Base-by-base conservation (phyloP, 495 filamentous ascomycete species). In the Jackrogersella multiformis region DNA sequence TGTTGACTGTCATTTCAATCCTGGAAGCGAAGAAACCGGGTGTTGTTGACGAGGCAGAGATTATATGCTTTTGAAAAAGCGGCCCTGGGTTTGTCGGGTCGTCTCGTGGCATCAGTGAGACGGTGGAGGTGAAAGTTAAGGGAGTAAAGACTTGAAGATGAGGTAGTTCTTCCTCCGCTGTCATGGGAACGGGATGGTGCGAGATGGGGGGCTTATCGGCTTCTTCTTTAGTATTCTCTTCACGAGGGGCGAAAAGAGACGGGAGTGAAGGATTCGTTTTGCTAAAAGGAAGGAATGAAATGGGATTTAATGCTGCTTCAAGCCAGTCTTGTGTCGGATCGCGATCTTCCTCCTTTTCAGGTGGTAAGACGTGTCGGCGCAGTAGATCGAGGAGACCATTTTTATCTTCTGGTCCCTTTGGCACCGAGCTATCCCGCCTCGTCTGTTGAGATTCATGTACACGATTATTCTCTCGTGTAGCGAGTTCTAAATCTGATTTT, bases 121-220 rank as follows among this genome's bases (percentile, higher is more conserved):
- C 75, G 1, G 74, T 77, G 1, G 83, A 85, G 4, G 81, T 77
- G 62, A 84, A 87, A 20, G 76, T 73, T 2, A 89, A 72, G 0
- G 84, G 82, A 3, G 80, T 84, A 62, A 89, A 88, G 46, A 82
- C 75, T 67, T 84, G 79, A 0, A 88, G 81, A 68, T 81, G 87
- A 5, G 86, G 84, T 2, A 88, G 74, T 55, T 85, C 83, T 68
- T 87, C 81, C 1, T 77, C 78, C 10, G 78, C 74, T 0, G 76
- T 71, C 68, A 88, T 79, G 10, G 79, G 66, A 8, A 87, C 39
- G 5, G 87, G 85, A 52, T 80, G 78, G 69, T 88, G 84, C 0
- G 86, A 87, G 16, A 78, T 71, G 1, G 77, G 70, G 2, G 72
- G 71, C 1, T 74, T 56, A 16, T 76, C 59, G 1, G 68, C 56